phyloP scores from a whole-genome alignment of 371 early-diverging fungal species.

The Rhizopus sp. region DNA sequence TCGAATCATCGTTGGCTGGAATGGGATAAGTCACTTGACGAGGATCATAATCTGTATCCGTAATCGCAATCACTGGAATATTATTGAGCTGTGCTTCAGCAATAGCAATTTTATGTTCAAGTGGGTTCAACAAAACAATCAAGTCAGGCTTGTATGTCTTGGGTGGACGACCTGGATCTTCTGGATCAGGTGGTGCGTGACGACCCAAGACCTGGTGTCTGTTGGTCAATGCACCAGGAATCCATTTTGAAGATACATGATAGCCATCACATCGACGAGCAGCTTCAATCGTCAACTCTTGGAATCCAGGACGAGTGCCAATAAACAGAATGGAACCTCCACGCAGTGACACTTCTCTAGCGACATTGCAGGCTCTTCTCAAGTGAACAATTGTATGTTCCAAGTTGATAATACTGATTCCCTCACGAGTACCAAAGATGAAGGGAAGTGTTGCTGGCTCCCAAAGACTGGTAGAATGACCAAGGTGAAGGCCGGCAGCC shows the following conservation, averaged over 20 bases:
- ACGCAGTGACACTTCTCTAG: slow-evolving; percentile 70
- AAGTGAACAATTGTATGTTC: slow-evolving; percentile 91
- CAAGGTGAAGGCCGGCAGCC: slow-evolving; percentile 90
- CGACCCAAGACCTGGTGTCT: slow-evolving; percentile 72
- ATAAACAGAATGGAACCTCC: slow-evolving; percentile 91
- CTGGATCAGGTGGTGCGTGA: slow-evolving; percentile 58
- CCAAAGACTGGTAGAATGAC: slow-evolving; percentile 81
- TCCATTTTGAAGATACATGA: slow-evolving; percentile 84
- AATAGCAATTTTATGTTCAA: slow-evolving; percentile 81
- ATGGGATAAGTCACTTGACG: slow-evolving; percentile 91
- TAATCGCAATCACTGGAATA: slow-evolving; percentile 90
- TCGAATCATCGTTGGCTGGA: slow-evolving; percentile 94
- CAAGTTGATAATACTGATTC: slow-evolving; percentile 93
- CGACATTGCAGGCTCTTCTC: slow-evolving; percentile 80
- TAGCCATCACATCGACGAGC: slow-evolving; percentile 79
- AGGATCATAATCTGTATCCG: slow-evolving; percentile 95
- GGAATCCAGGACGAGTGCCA: slow-evolving; percentile 76
- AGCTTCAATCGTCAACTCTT: slow-evolving; percentile 76
- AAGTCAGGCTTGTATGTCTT: slow-evolving; percentile 84
- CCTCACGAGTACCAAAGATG: slow-evolving; percentile 90
- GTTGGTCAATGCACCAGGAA: slow-evolving; percentile 92
- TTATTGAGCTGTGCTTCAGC: slow-evolving; percentile 79
- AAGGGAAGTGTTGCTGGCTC: slow-evolving; percentile 83
- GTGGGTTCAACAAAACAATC: slow-evolving; percentile 84
- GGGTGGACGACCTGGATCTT: slow-evolving; percentile 53